A percentile compares a stretch with the other conserved stretches of the same genome.
Conservation (phyloP, 1,284 basidiomycete species). For the Ceratobasidium sp. region DNA sequence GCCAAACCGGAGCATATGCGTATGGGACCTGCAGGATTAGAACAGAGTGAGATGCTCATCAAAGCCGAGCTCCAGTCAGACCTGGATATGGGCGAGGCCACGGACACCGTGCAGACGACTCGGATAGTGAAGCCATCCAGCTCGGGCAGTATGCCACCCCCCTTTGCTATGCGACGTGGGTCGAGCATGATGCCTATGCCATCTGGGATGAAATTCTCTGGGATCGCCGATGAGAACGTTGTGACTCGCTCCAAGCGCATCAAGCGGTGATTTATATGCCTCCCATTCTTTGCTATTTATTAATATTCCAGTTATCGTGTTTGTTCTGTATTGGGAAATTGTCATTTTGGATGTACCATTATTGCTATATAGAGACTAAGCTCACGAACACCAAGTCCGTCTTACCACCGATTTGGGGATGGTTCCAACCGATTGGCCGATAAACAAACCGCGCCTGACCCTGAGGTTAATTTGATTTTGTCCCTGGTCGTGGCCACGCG, state of each 20-base stretch:
- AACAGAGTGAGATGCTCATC: background rate
- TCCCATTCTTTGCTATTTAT: slow-evolving; percentile 19
- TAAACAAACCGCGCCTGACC: background rate
- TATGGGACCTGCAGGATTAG: background rate
- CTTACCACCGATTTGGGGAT: too few species aligned
- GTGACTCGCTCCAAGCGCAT: slow-evolving; percentile 27
- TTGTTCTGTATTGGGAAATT: slow-evolving; percentile 18
- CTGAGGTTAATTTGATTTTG: slow-evolving; percentile 2
- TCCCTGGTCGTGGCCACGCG: background rate
- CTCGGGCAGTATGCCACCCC: background rate
- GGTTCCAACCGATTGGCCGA: too few species aligned
- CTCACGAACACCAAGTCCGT: too few species aligned
- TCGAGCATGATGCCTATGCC: slow-evolving; percentile 21
- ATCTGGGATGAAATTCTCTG: slow-evolving; percentile 5
- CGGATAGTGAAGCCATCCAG: slow-evolving; percentile 18
- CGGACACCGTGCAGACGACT: background rate
- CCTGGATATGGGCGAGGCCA: slow-evolving; percentile 17
- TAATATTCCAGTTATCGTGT: background rate
- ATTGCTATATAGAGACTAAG: background rate
- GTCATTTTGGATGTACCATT: slow-evolving; percentile 17
- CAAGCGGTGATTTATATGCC: slow-evolving; percentile 4
- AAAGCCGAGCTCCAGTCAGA: slow-evolving; percentile 21
- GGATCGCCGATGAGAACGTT: slow-evolving; percentile 23
- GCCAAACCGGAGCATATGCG: background rate
- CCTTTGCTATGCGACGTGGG: slow-evolving; percentile 12